These are phyloP conservation scores for Trypanosoma scelopori DNA, from an alignment of 208 protist genomes.

Conservation along the genomic window DNA sequence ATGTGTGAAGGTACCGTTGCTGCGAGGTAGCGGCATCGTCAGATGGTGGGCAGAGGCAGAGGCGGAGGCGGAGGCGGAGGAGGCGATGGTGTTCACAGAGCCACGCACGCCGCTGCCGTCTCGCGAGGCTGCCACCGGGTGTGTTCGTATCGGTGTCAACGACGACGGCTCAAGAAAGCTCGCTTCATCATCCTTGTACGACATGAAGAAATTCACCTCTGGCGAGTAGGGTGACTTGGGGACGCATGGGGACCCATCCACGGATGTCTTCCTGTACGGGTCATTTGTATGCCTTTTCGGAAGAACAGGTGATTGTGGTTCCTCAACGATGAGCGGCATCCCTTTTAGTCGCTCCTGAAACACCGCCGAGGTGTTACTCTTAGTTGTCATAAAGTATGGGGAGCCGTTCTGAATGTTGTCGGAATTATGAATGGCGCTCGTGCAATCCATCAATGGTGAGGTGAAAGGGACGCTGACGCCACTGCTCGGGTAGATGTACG, in stretches of 20 bases:
- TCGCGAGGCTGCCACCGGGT: background rate
- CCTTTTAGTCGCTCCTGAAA: constrained; percentile 10
- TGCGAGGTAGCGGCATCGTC: background rate
- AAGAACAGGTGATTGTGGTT: constrained; percentile 21
- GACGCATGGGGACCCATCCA: constrained; percentile 32
- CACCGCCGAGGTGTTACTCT: background rate
- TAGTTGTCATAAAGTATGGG: background rate
- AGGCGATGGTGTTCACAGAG: background rate
- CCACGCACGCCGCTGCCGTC: background rate
- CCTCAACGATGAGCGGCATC: background rate
- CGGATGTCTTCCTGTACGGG: constrained; percentile 40
- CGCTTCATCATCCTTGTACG: constrained; percentile 39
- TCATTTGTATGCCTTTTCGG: constrained; percentile 28
- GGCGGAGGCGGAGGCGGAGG: background rate
- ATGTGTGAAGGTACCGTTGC: background rate
- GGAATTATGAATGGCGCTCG: constrained; percentile 65
- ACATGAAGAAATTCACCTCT: constrained; percentile 63
- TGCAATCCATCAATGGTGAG: constrained; percentile 72
- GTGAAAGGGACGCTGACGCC: constrained; percentile 3
- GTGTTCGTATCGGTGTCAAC: background rate
- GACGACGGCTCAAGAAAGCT: background rate
- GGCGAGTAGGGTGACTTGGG: constrained; percentile 31
- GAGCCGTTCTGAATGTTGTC: constrained; percentile 64
- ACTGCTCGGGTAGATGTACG: constrained; percentile 1
- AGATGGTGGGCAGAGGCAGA: too few species aligned